Evolutionary conservation across 345 rosid species (phyloP).

Genomic region (Syzygium aromaticum): DNA sequence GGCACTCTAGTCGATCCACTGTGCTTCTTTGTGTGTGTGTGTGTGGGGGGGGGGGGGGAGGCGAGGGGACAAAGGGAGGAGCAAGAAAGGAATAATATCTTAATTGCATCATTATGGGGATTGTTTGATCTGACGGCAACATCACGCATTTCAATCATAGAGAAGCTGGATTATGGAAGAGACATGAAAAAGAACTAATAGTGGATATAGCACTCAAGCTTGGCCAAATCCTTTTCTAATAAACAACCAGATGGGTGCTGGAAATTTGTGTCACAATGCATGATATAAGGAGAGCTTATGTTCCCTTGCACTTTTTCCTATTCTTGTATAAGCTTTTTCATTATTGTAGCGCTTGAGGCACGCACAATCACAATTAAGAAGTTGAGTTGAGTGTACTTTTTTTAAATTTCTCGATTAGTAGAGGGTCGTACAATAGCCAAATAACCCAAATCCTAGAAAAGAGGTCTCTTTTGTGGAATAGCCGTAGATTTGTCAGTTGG

Average conservation of each 20-base stretch:
- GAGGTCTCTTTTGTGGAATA: neutral
- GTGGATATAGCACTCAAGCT: neutral
- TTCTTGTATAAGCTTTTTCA: neutral
- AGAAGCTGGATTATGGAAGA: neutral
- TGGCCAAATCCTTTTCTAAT: neutral
- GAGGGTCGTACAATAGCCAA: neutral
- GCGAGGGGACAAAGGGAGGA: too few species aligned
- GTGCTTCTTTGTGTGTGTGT: too few species aligned
- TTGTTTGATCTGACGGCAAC: neutral
- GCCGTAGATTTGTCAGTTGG: neutral
- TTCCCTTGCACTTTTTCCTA: neutral
- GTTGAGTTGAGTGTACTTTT: neutral
- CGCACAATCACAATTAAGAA: neutral
- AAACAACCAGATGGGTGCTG: neutral
- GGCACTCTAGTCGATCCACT: too few species aligned
- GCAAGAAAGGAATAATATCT: too few species aligned
- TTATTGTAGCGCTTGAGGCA: neutral
- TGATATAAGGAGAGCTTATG: neutral
- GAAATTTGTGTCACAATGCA: constrained; percentile 1
- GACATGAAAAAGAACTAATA: neutral
- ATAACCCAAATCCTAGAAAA: neutral
- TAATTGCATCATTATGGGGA: neutral
- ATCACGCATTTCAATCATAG: neutral
- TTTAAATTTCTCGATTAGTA: neutral
- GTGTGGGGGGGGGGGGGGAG: too few species aligned